Percentiles rank a stretch among this genome's conserved stretches.
These are phyloP conservation scores for Stephanodiscus triporus DNA, from an alignment of 108 stramenopile species.

Conservation along the genomic window DNA sequence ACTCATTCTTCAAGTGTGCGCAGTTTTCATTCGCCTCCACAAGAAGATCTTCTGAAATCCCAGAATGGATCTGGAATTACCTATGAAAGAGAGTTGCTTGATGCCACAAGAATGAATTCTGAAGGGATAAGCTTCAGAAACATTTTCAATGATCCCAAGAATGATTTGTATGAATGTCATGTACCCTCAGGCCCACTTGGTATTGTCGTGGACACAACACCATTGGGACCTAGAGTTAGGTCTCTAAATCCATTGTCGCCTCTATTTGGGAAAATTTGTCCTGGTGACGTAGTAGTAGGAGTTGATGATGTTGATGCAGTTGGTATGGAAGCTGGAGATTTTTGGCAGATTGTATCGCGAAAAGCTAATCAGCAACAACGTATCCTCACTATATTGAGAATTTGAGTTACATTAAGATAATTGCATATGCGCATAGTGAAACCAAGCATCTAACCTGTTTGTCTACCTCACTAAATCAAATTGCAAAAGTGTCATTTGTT, in stretches of 20 bases:
- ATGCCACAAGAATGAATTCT: not conserved
- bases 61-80: slow-evolving; percentile 15
- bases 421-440: too few species aligned
- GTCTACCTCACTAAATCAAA: too few species aligned
- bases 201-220: slow-evolving; percentile 41
- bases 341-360: slow-evolving; percentile 45
- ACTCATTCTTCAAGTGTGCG: not conserved
- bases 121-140: slow-evolving; percentile 27
- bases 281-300: slow-evolving; percentile 42
- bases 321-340: slow-evolving; percentile 36
- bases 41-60: not conserved
- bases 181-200: slow-evolving; percentile 45
- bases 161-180: slow-evolving; percentile 48
- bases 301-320: slow-evolving; percentile 47
- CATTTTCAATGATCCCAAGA: slow-evolving; percentile 35
- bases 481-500: too few species aligned
- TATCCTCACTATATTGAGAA: slow-evolving; percentile 33
- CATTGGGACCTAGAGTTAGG: slow-evolving; percentile 32
- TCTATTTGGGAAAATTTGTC: slow-evolving; percentile 26
- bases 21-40: not conserved
- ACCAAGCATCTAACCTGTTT: too few species aligned
- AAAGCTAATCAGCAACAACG: slow-evolving; percentile 31
- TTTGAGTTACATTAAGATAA: slow-evolving; percentile 3
- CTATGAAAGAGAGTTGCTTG: slow-evolving; percentile 29
- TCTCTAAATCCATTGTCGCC: slow-evolving; percentile 43